Base-by-base conservation (phyloP, 2,329 filamentous ascomycete species). In the Proliferodiscus dingleyae region DNA sequence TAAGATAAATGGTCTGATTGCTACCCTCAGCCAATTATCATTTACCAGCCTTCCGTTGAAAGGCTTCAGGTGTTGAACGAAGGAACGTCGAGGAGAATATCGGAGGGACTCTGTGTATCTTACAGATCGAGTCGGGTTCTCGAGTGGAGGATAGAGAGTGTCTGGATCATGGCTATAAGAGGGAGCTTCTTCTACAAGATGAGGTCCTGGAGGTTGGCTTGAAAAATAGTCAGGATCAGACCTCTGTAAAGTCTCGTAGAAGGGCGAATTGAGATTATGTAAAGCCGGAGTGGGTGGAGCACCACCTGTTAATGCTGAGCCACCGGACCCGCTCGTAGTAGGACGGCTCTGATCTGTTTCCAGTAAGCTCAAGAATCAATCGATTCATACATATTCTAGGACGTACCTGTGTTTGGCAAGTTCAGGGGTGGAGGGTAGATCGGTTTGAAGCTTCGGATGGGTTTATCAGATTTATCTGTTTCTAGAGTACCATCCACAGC, bases 11-110 rank as follows among this genome's bases (percentile, higher is more conserved):
- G 91, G 93, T 1, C 91, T 78, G 4, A 85, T 34, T 45, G 85
- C 83, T 15, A 88, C 88, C 49, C 82, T 84, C 62, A 84, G 65
- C 89, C 90, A 97, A 8, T 73, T 84, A 59, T 95, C 89, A 11
- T 81, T 72, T 40, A 80, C 78, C 9, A 97, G 77, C 10, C 89
- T 80, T 1, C 91, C 90, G 56, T 89, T 84, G 71, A 78, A 95
- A 0, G 85, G 77, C 47, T 73, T 81, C 1, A 97, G 78, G 33
- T 87, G 85, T 60, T 93, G 81, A 0, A 69, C 47, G 55, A 89
- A 95, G 0, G 87, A 81, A 54, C 84, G 80, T 4, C 78, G 73
- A 0, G 89, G 85, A 18, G 76, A 75, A 6, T 80, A 68, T 28
- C 83, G 80, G 34, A 90, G 79, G 37, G 75, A 74, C 45, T 81